Conservation (phyloP, 805 yeast species). For the Priceomyces castillae region DNA sequence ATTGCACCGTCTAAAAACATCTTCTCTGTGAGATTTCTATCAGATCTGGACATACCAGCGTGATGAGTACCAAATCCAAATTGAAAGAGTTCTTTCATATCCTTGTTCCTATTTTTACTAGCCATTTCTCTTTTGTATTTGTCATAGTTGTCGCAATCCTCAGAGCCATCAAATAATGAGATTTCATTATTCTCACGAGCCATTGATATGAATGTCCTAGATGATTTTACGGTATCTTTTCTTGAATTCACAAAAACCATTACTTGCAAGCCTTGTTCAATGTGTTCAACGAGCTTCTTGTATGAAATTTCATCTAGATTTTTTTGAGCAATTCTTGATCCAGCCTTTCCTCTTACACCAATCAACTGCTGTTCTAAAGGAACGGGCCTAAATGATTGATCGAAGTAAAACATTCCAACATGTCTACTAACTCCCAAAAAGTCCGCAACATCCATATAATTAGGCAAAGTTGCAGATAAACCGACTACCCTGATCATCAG, state of each 20-base stretch:
- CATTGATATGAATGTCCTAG: conserved; percentile 65
- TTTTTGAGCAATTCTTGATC: conserved; percentile 66
- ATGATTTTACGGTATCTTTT: conserved; percentile 84
- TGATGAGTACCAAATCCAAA: conserved; percentile 92
- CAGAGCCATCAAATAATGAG: conserved; percentile 56
- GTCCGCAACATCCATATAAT: conserved; percentile 90
- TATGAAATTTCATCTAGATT: conserved; percentile 75
- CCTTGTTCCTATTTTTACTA: conserved; percentile 67
- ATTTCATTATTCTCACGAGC: conserved; percentile 61
- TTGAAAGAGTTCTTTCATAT: conserved; percentile 73
- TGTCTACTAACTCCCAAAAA: conserved; percentile 87
- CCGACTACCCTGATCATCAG: conserved; percentile 93
- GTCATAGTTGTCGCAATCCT: conserved; percentile 36
- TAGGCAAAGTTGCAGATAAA: conserved; percentile 90
- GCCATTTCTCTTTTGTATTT: conserved; percentile 62
- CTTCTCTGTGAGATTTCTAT: conserved; percentile 84
- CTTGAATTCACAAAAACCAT: conserved; percentile 93
- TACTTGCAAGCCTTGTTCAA: conserved; percentile 75
- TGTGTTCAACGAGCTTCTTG: conserved; percentile 66
- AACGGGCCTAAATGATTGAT: conserved; percentile 88
- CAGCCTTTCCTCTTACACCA: conserved; percentile 86
- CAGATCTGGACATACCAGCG: conserved; percentile 94
- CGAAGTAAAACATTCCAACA: conserved; percentile 92
- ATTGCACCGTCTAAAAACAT: conserved; percentile 84
- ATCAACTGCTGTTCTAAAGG: conserved; percentile 85